These are phyloP conservation scores for Alternaria arbusti DNA, from an alignment of 2,329 filamentous ascomycete genomes.

Conservation along the genomic window DNA sequence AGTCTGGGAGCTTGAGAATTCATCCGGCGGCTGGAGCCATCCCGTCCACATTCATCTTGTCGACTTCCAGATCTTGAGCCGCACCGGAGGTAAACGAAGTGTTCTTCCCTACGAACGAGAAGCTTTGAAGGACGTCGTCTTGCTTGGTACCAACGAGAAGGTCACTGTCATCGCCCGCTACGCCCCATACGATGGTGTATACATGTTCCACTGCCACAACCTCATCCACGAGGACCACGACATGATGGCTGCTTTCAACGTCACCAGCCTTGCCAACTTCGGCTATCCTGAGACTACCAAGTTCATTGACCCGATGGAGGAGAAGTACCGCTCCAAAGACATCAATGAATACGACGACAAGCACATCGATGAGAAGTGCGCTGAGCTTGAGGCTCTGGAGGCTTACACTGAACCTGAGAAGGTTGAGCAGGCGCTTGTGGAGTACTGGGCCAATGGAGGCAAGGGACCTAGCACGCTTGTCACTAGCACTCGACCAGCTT, in stretches of 20 bases:
- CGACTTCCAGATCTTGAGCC: conserved; percentile 62
- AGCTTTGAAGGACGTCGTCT: conserved; percentile 65
- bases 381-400: conserved; percentile 34
- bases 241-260: conserved; percentile 56
- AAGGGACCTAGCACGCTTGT: conserved; percentile 23
- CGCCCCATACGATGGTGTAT: conserved; percentile 55
- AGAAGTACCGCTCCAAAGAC: conserved; percentile 33
- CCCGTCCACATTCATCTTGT: conserved; percentile 66
- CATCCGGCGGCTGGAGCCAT: conserved; percentile 59
- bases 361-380: conserved; percentile 30
- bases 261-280: conserved; percentile 42
- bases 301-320: conserved; percentile 43
- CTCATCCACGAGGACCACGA: conserved; percentile 55
- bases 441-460: conserved; percentile 33
- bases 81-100: conserved; percentile 51
- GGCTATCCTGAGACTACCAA: conserved; percentile 45
- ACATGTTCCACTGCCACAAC: conserved; percentile 58
- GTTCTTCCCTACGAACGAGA: conserved; percentile 61
- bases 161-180: conserved; percentile 42
- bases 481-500: conserved; percentile 10
- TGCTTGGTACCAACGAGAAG: conserved; percentile 58
- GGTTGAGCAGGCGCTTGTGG: conserved; percentile 35
- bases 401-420: conserved; percentile 35
- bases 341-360: conserved; percentile 29
- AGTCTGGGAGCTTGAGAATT: conserved; percentile 54